These are phyloP conservation scores for Eucalyptus camaldulensis DNA, from an alignment of 345 rosid genomes.

Conservation along the genomic window DNA sequence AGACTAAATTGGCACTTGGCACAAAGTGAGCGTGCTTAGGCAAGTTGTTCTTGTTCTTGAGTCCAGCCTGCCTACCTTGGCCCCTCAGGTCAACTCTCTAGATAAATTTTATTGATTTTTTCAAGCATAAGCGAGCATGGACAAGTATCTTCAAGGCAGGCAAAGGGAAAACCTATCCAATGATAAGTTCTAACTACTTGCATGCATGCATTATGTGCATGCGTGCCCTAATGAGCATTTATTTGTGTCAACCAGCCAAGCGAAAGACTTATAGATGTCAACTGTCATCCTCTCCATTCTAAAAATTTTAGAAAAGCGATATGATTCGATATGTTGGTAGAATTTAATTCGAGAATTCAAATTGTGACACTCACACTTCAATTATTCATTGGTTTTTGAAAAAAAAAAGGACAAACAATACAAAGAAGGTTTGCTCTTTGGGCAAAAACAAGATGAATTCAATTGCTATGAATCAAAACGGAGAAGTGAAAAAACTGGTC, in stretches of 20 bases:
- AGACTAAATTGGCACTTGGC: background rate
- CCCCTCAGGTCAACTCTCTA: background rate
- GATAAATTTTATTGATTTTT: background rate
- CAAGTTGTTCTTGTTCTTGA: background rate
- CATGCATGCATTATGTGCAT: background rate
- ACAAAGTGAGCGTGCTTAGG: background rate
- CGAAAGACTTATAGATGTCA: background rate
- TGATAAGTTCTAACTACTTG: background rate
- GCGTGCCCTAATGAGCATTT: background rate
- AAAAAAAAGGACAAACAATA: background rate
- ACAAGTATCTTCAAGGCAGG: background rate
- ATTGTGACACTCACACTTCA: background rate
- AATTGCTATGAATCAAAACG: background rate
- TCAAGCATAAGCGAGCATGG: background rate
- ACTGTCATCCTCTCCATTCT: fast-evolving
- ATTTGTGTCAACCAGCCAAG: background rate
- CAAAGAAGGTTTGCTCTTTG: background rate
- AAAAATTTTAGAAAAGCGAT: background rate
- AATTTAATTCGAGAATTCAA: background rate
- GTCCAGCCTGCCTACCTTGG: background rate
- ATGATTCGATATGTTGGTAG: background rate
- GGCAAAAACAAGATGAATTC: background rate
- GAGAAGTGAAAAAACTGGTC: background rate
- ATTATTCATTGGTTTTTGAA: background rate
- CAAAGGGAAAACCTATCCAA: background rate